Conservation (phyloP, 2,329 filamentous ascomycete species). For the Epichloe sylvatica region DNA sequence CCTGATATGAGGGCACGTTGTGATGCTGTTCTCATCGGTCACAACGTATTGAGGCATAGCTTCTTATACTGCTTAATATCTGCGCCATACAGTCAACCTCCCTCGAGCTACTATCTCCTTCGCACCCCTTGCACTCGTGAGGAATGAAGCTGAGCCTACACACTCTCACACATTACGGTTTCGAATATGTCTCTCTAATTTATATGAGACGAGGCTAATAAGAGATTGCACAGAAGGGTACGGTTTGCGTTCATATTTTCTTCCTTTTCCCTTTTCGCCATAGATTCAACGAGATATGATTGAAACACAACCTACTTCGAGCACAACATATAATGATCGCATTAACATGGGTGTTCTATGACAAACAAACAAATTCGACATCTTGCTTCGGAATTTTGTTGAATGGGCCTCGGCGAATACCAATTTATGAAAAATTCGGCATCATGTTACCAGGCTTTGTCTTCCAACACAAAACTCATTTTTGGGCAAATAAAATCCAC, state of each 20-base stretch:
- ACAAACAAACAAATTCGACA: too few relatives aligned
- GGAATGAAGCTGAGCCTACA: background rate
- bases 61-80: background rate
- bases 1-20: constrained; percentile 10
- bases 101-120: background rate
- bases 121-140: background rate
- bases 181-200: background rate
- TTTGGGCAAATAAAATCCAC: too few relatives aligned
- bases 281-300: background rate
- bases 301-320: background rate
- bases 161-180: background rate
- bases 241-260: background rate
- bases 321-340: background rate
- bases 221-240: background rate
- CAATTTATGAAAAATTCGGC: too few relatives aligned
- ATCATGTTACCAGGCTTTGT: too few relatives aligned
- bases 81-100: background rate
- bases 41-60: background rate
- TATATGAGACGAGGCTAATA: background rate
- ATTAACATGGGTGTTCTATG: background rate
- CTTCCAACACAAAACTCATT: too few relatives aligned
- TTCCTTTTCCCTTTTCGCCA: background rate
- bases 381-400: too few relatives aligned
- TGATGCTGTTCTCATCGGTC: background rate
- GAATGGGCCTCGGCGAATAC: too few relatives aligned